These are phyloP conservation scores for Solanum pinnatisectum DNA, from an alignment of 257 asterid genomes.

Conservation along the genomic window DNA sequence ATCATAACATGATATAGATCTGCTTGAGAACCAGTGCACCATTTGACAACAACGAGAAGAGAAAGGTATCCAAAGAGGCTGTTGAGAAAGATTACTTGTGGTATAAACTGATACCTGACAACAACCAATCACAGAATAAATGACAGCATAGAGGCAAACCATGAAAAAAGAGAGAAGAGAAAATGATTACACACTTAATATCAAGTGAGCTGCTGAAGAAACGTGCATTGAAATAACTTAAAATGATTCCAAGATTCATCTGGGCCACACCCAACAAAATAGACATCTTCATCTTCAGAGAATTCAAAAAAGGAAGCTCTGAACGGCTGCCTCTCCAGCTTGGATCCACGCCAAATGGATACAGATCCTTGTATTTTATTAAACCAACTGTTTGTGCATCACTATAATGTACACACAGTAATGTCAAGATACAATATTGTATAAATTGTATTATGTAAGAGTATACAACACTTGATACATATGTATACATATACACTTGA, in stretches of 20 bases:
- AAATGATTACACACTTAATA: conserved; percentile 7
- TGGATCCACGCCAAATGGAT: conserved; percentile 17
- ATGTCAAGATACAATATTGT: background rate
- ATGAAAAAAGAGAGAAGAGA: background rate
- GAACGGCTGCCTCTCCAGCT: conserved; percentile 15
- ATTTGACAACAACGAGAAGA: conserved; percentile 62
- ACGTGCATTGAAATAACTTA: conserved; percentile 10
- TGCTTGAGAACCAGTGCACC: conserved; percentile 94
- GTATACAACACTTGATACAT: background rate
- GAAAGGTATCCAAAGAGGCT: conserved; percentile 91
- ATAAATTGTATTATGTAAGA: background rate
- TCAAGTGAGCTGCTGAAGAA: conserved; percentile 7
- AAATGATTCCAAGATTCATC: conserved; percentile 7
- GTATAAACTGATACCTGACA: conserved; percentile 83
- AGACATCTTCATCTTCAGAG: conserved; percentile 16
- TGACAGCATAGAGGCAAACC: background rate
- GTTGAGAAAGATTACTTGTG: conserved; percentile 84
- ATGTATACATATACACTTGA: background rate
- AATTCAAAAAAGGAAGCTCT: conserved; percentile 13
- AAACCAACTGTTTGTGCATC: conserved; percentile 7
- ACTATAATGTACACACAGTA: conserved; percentile 3
- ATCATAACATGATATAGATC: conserved; percentile 96
- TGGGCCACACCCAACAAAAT: conserved; percentile 12
- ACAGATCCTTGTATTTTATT: conserved; percentile 1
- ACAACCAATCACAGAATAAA: conserved; percentile 15